These are phyloP conservation scores for Phialocephala subalpina DNA, from an alignment of 2,329 filamentous ascomycete genomes.

Conservation along the genomic window DNA sequence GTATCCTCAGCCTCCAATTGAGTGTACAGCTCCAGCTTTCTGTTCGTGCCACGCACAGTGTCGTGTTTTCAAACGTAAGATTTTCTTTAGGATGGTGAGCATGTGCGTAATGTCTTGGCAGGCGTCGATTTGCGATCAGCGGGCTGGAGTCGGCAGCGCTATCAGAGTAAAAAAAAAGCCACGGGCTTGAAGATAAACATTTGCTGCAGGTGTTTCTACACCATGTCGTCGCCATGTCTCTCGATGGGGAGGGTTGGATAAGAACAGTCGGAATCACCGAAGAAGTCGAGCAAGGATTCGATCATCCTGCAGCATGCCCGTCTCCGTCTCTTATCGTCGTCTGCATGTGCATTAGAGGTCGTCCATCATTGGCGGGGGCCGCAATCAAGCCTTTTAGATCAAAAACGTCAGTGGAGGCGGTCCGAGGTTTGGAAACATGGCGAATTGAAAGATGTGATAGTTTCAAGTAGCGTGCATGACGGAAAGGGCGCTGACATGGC, in stretches of 20 bases:
- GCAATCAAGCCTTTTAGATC: not conserved
- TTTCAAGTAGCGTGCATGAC: slow-evolving; percentile 6
- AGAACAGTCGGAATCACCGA: slow-evolving; percentile 3
- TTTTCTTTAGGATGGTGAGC: not conserved
- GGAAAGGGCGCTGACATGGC: slow-evolving; percentile 8
- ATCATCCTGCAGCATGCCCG: not conserved
- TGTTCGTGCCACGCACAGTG: not conserved
- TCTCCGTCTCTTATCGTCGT: not conserved
- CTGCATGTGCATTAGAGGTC: not conserved
- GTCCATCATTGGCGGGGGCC: not conserved
- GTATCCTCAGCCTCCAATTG: not conserved
- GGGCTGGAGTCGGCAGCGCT: not conserved
- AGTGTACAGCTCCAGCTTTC: not conserved
- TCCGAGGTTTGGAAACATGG: not conserved
- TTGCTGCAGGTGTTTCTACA: not conserved
- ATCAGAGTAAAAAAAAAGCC: not conserved
- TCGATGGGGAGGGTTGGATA: not conserved
- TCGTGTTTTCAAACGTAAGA: not conserved
- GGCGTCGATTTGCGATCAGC: not conserved
- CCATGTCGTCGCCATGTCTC: not conserved
- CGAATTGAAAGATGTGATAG: not conserved
- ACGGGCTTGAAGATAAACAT: not conserved
- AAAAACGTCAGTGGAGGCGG: not conserved
- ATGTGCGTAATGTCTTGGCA: not conserved
- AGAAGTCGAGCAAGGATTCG: slow-evolving; percentile 3